These are phyloP conservation scores for Chrysanthemum makinoi DNA, from an alignment of 129 eudicot genomes.

Conservation along the genomic window DNA sequence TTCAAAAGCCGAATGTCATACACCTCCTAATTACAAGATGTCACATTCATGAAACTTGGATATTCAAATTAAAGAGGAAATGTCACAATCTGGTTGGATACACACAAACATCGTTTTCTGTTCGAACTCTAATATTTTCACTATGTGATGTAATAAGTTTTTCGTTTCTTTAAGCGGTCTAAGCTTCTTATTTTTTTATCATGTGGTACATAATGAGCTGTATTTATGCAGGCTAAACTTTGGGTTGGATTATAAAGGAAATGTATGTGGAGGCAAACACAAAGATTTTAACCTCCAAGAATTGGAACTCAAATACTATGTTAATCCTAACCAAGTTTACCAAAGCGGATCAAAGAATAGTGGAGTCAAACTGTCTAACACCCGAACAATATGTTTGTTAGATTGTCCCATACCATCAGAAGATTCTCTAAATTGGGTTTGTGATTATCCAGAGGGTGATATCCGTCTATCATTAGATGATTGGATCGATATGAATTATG, in stretches of 20 bases:
- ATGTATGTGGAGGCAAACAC: constrained; percentile 87
- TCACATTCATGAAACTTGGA: no score
- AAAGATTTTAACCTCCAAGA: constrained; percentile 65
- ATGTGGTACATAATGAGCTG: constrained; percentile 12
- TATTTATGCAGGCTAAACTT: constrained; percentile 61
- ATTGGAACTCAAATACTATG: constrained; percentile 75
- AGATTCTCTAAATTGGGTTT: constrained; percentile 91
- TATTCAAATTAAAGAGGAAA: no score
- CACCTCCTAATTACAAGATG: no score
- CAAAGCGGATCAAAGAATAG: constrained; percentile 69
- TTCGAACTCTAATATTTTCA: neutral
- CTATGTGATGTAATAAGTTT: neutral
- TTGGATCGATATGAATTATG: constrained; percentile 91
- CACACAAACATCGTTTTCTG: neutral
- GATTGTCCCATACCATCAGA: constrained; percentile 91
- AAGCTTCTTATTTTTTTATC: constrained; percentile 3
- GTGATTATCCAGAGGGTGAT: constrained; percentile 96
- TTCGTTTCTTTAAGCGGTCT: constrained; percentile 5
- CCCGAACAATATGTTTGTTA: constrained; percentile 74
- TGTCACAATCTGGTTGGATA: no score
- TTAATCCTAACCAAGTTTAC: constrained; percentile 90
- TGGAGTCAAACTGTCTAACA: constrained; percentile 54
- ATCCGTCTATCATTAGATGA: constrained; percentile 61
- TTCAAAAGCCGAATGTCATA: no score
- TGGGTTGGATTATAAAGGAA: constrained; percentile 93